Evolutionary conservation across 306 rosid genomes (phyloP), one percentile per base, ranked within the genome.

Genomic region (Lithocarpus polystachyus): DNA sequence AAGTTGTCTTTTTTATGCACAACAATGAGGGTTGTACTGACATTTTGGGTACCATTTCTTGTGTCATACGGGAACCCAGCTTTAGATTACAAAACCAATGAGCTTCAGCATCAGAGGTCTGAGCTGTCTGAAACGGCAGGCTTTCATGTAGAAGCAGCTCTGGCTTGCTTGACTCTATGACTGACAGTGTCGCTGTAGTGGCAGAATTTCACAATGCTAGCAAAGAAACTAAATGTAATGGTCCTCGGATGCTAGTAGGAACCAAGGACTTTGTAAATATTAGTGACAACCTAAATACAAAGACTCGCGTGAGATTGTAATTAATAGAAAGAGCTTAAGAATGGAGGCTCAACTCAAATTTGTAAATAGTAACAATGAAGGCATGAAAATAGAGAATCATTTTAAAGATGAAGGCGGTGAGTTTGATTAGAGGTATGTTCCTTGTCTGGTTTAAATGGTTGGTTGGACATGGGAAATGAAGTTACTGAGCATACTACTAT

Each of bases 351-450:
- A 84, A 56, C 91, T 88, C 92, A 90, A 86, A 89, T 77, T 51
- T 90, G 97, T 95, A 90, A 87, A 95, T 93, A 93, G 74, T 84
- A 82, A 87, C 85, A 82, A 76, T 84, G 75, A 88, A 71, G 84
- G 87, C 85, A 81, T 86, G 88, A 85, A 83, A 86, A 60, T 87
- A 92, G 90, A 81, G 91, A 89, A 91, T 86, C 93, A 82, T 79
- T 84, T 84, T 82, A 93, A 89, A 82, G 92, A 84, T 33, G 57
- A 75, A 75, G 85, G 68, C 40, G 86, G 79, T 53, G 84, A 82
- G 71, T 77, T 79, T 80, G 88, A 84, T 83, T 89, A 85, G 88
- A 90, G 98, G 97, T 89, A 89, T 71, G 18, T 22, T 71, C 10
- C 45, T 29, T 64, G 56, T 31, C 59, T 72, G 15, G 15, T 72